Base-by-base conservation (phyloP, 2,329 filamentous ascomycete genomes). In the Pyricularia pennisetigena region DNA sequence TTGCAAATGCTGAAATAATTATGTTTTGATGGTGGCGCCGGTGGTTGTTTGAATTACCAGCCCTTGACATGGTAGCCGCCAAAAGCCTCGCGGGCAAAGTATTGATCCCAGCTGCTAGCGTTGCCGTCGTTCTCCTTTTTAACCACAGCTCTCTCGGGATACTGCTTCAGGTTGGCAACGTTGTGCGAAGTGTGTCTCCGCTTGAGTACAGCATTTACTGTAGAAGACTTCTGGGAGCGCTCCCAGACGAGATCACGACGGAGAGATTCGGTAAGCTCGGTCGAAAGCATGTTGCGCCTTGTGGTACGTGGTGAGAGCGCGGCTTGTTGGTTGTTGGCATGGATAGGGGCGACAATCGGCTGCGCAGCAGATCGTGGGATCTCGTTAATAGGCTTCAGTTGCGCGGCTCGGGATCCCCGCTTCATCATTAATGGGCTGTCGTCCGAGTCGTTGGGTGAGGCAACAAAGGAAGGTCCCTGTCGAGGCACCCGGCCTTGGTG, bases 191-290 rank as follows among this genome's bases (percentile, higher is more conserved):
- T 97, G 77, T 97, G 93, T 69, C 93, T 86, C 71, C 94, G 88
- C 83, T 97, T 96, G 69, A 97, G 84, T 68, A 94, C 92, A 0
- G 94, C 93, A 71, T 94, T 94, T 74, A 90, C 92, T 8, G 93
- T 94, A 41, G 91, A 90, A 69, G 92, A 93, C 85, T 95, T 97
- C 76, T 98, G 94, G 75, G 97, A 93, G 67, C 95, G 90, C 78
- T 99, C 95, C 91, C 93, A 97, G 20, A 98, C 86, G 20, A 99
- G 88, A 74, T 97, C 92, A 73, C 93, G 91, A 26, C 95, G 88
- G 3, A 99, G 88, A 26, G 93, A 97, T 77, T 97, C 93, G 2
- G 94, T 97, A 68, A 99, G 83, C 80, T 99, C 95, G 0, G 92
- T 96, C 9, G 92, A 90, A 68, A 99, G 85, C 95, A 99, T 99